These are phyloP conservation scores for Apophysomyces sp. DNA, from an alignment of 371 early-diverging fungal species.

Conservation along the genomic window DNA sequence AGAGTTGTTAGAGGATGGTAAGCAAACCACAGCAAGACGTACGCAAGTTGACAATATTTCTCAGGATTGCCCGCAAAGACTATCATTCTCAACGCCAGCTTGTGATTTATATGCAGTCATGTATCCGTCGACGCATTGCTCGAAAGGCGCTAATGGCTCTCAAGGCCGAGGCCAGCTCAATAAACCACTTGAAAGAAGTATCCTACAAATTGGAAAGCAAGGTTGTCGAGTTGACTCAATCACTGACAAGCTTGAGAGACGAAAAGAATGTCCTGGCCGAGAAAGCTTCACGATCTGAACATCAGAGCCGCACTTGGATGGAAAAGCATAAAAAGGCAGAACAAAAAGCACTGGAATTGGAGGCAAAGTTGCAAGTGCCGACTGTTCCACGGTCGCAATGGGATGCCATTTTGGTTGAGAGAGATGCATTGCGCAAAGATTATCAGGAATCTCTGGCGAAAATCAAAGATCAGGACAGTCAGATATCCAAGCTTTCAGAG, in stretches of 20 bases:
- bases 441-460: constrained; percentile 43
- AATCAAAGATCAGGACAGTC: constrained; percentile 34
- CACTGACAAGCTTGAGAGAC: constrained; percentile 62
- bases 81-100: constrained; percentile 51
- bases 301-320: constrained; percentile 60
- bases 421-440: constrained; percentile 32
- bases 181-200: constrained; percentile 88
- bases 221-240: constrained; percentile 90
- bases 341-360: constrained; percentile 36
- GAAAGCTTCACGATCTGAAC: constrained; percentile 57
- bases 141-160: constrained; percentile 57
- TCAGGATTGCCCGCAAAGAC: constrained; percentile 54
- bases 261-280: constrained; percentile 62
- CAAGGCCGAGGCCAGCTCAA: constrained; percentile 83
- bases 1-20: constrained; percentile 56
- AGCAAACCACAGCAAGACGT: not conserved
- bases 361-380: constrained; percentile 47
- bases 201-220: constrained; percentile 93
- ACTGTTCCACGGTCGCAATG: constrained; percentile 59
- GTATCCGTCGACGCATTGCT: constrained; percentile 77
- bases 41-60: not conserved
- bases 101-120: constrained; percentile 79
- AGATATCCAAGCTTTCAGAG: constrained; percentile 36
- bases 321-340: constrained; percentile 66
- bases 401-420: constrained; percentile 49